A percentile compares a stretch with the other conserved stretches of the same genome.
These are phyloP conservation scores for Leptosphaerulina australis DNA, from an alignment of 2,329 filamentous ascomycete genomes.

Conservation along the genomic window DNA sequence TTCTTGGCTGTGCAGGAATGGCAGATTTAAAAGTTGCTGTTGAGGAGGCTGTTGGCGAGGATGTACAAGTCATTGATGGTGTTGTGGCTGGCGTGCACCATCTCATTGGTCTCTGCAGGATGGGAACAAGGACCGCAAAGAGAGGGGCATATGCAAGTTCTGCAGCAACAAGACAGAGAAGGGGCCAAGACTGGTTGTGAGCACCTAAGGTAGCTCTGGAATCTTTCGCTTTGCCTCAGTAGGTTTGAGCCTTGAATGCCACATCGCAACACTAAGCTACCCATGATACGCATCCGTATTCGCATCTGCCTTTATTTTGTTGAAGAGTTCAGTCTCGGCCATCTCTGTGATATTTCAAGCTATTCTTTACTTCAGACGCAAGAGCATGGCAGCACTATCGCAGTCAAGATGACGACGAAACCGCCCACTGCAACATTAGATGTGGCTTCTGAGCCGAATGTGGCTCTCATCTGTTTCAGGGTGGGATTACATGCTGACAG, in stretches of 20 bases:
- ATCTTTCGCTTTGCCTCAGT: neutral
- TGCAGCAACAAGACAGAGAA: slow-evolving; percentile 18
- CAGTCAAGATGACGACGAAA: neutral
- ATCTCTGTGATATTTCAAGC: neutral
- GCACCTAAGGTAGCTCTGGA: neutral
- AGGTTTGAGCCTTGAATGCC: neutral
- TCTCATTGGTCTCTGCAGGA: slow-evolving; percentile 53
- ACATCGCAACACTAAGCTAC: neutral
- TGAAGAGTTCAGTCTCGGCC: neutral
- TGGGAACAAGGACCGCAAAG: slow-evolving; percentile 56
- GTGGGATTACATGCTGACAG: neutral
- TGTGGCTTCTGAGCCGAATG: neutral
- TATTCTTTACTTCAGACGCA: neutral
- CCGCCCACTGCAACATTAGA: neutral
- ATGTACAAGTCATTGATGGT: slow-evolving; percentile 59
- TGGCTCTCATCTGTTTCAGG: neutral
- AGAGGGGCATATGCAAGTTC: slow-evolving; percentile 53
- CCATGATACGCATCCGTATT: neutral
- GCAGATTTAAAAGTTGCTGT: slow-evolving; percentile 54
- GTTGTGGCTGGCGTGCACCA: slow-evolving; percentile 58
- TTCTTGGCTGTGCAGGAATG: slow-evolving; percentile 59
- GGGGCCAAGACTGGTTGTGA: slow-evolving; percentile 48
- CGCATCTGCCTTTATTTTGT: neutral
- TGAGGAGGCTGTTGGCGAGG: slow-evolving; percentile 54
- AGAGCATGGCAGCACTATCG: neutral